Evolutionary conservation across 2,329 filamentous ascomycete genomes (phyloP), one percentile per base, ranked within the genome.

Genomic region (Colletotrichum higginsianum): DNA sequence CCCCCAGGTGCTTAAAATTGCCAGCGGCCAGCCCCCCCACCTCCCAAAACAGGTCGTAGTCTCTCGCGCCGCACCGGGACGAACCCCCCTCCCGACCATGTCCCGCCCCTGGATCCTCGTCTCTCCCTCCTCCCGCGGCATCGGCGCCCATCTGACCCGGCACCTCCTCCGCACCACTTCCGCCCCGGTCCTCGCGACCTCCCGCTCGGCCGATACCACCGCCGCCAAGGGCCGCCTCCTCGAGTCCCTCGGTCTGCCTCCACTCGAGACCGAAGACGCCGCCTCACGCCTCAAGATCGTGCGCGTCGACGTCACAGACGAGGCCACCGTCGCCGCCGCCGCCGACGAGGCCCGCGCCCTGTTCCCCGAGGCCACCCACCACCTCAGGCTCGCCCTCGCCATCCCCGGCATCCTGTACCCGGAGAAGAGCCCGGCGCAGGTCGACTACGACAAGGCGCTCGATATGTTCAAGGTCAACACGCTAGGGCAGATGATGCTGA

Each of bases 381-480:
- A 93, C 75, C 86, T 96, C 15, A 92, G 91, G 71, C 87, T 96
- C 53, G 89, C 89, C 2, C 89, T 94, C 76, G 88, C 89, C 40
- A 82, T 95, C 2, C 92, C 94, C 0, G 94, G 94, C 0, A 85
- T 95, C 47, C 86, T 96, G 13, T 87, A 88, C 75, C 89, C 93
- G 0, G 94, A 97, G 78, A 94, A 92, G 79, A 89, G 90, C 1
- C 92, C 91, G 0, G 75, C 81, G 0, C 91, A 93, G 76, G 87
- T 96, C 67, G 84, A 92, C 70, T 87, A 89, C 69, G 84, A 84
- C 23, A 79, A 85, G 46, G 90, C 92, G 21, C 82, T 93, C n/a
- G 82, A 90, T 56, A 94, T 89, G n/a, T 92, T 94, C 80, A 86
- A 86, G 63, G 88, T 93, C 71, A 97, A 96, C 79, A 86, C 91